Evolutionary conservation across 2,329 filamentous ascomycete genomes (phyloP), one percentile per base, ranked within the genome.

Genomic region (Aspergillus uvarum): DNA sequence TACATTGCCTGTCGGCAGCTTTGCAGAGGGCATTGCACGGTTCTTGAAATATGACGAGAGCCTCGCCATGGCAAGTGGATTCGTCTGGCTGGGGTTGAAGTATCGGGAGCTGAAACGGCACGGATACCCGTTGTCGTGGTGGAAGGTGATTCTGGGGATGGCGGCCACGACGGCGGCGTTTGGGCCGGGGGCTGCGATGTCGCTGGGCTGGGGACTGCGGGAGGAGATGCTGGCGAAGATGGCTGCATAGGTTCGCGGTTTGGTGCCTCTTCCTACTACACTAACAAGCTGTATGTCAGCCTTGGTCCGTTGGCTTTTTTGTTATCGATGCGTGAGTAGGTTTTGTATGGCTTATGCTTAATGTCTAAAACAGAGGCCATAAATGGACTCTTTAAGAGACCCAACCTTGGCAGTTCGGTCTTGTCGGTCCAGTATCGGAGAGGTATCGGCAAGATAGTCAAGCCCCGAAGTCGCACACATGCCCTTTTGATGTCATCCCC

Each of bases 21-120:
- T 57, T 12, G n/a, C 14, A 24, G 47, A 53, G 2, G 59, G 54
- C 5, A 60, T 58, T 21, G 54, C 59, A 12, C 48, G 29, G 16
- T 50, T 62, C 38, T 21, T 62, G 8, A 52, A 62, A n/a, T 62
- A 59, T 21, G 59, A 60, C 14, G 32, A 58, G 31, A 29, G 35
- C 3, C 24, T 57, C 2, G 51, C 49, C 4, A 50, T 47, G 38
- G 56, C 32, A 12, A 53, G 52, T 38, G 56, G 59, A 5, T 51
- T 59, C 4, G 16, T 59, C 3, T 62, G 56, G 59, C 51, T 59
- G 1, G 48, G 32, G 5, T 21, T 61, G 44, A 42, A 42, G 10
- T 55, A 54, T 11, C 26, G 22, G 1, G 56, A 59, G 21, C 47
- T 62, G 49, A 53, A 54, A 31, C 49, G 50, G 21, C 11, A 7